These are phyloP conservation scores for Daldinia caldariorum DNA, from an alignment of 495 filamentous ascomycete species.

Conservation along the genomic window DNA sequence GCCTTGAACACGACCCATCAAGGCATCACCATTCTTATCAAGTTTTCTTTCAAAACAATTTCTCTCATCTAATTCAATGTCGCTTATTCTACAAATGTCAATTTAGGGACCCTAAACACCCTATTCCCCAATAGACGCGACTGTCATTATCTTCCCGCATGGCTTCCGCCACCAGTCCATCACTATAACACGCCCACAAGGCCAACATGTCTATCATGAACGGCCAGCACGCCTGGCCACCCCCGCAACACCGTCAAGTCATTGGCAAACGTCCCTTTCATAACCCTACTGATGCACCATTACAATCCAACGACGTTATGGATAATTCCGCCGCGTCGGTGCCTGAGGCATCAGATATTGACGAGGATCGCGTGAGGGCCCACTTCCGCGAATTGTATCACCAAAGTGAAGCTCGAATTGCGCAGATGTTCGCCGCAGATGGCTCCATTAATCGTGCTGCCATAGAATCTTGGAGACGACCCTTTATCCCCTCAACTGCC, in stretches of 20 bases:
- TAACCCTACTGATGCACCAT: slow-evolving; percentile 51
- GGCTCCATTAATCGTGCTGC: slow-evolving; percentile 64
- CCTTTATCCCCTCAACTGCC: slow-evolving; percentile 45
- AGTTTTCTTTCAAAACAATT: slow-evolving; percentile 43
- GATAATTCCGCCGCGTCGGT: slow-evolving; percentile 55
- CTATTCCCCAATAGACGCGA: slow-evolving; percentile 57
- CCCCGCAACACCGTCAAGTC: slow-evolving; percentile 48
- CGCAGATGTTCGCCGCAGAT: slow-evolving; percentile 81
- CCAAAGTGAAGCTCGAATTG: slow-evolving; percentile 53
- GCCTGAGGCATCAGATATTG: slow-evolving; percentile 64
- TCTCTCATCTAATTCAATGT: slow-evolving; percentile 53
- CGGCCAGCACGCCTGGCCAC: slow-evolving; percentile 60
- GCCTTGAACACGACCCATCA: slow-evolving; percentile 54
- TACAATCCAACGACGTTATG: slow-evolving; percentile 51
- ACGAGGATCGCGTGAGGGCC: slow-evolving; percentile 57
- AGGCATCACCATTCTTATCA: slow-evolving; percentile 51
- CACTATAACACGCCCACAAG: slow-evolving; percentile 48
- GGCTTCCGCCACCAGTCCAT: slow-evolving; percentile 53
- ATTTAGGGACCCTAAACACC: slow-evolving; percentile 50
- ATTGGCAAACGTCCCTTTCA: slow-evolving; percentile 49
- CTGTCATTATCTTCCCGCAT: slow-evolving; percentile 57
- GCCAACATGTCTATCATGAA: slow-evolving; percentile 62
- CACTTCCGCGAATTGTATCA: slow-evolving; percentile 58
- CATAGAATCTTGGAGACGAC: slow-evolving; percentile 53
- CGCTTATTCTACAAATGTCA: slow-evolving; percentile 54